phyloP scores from a whole-genome alignment of 306 rosid species.

The Rubus idaeus region DNA sequence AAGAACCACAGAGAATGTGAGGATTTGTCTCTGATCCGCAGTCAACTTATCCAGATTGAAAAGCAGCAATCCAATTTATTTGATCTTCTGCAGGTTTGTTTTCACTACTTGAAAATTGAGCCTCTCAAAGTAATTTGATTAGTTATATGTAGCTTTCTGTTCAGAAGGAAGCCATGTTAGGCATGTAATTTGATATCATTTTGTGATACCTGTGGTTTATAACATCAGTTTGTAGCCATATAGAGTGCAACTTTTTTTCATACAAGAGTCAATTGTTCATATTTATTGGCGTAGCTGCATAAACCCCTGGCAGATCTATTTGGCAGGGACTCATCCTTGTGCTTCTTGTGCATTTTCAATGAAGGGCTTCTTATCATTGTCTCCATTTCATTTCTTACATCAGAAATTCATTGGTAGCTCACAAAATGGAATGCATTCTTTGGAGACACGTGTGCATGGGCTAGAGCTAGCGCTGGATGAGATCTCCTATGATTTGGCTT shows the following conservation, averaged over 20 bases:
- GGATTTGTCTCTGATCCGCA: slow-evolving; percentile 70
- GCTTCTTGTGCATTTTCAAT: neutral
- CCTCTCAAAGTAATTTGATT: neutral
- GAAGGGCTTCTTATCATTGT: neutral
- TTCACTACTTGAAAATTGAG: slow-evolving; percentile 20
- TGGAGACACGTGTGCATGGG: slow-evolving; percentile 97
- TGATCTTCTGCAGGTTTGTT: slow-evolving; percentile 89
- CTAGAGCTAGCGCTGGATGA: slow-evolving; percentile 91
- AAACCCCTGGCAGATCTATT: neutral
- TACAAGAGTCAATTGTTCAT: neutral
- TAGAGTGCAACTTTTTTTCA: neutral
- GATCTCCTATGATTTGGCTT: slow-evolving; percentile 87
- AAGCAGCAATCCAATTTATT: slow-evolving; percentile 87
- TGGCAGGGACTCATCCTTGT: neutral
- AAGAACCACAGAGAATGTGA: slow-evolving; percentile 61
- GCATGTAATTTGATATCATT: no score
- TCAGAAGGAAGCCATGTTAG: neutral
- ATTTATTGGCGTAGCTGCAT: neutral
- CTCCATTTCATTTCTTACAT: slow-evolving; percentile 20
- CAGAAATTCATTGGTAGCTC: slow-evolving; percentile 96
- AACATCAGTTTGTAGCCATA: neutral
- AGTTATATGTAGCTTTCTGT: neutral
- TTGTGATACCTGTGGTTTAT: neutral
- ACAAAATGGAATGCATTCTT: slow-evolving; percentile 80
- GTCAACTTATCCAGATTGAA: slow-evolving; percentile 86